These are phyloP conservation scores for Begonia fuchsioides DNA, from an alignment of 306 rosid species.

Conservation along the genomic window DNA sequence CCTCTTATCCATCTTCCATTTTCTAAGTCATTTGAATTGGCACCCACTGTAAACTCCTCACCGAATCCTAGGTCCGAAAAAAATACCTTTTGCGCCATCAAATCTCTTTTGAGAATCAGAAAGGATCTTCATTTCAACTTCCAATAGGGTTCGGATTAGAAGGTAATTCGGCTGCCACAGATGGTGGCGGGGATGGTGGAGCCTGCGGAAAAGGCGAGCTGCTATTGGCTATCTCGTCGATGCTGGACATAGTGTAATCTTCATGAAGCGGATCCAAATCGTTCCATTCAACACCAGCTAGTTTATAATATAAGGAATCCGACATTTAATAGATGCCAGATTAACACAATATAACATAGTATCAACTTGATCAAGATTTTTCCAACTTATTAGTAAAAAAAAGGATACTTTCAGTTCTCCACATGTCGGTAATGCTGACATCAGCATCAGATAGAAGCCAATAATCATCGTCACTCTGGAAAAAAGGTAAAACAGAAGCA, in stretches of 20 bases:
- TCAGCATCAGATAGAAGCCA: conserved; percentile 89
- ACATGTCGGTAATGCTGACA: conserved; percentile 86
- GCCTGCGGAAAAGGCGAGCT: conserved; percentile 29
- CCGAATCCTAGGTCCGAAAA: conserved; percentile 14
- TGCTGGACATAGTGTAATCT: conserved; percentile 33
- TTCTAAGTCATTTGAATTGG: conserved; percentile 13
- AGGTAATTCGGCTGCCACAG: too few species aligned
- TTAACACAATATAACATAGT: background rate
- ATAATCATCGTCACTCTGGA: conserved; percentile 82
- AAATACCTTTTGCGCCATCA: too few species aligned
- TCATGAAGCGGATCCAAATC: conserved; percentile 38
- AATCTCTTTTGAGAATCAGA: too few species aligned
- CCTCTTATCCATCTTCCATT: conserved; percentile 16
- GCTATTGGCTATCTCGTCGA: conserved; percentile 14
- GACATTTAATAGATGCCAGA: background rate
- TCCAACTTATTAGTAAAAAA: background rate
- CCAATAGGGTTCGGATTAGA: conserved; percentile 31
- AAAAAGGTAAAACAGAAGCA: background rate
- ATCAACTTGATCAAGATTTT: too few species aligned
- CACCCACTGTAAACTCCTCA: conserved; percentile 30
- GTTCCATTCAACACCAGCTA: conserved; percentile 76
- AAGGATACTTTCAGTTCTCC: conserved; percentile 84
- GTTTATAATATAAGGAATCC: conserved; percentile 28
- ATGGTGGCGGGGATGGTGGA: conserved; percentile 27
- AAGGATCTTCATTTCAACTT: conserved; percentile 17